Percentiles rank a stretch among this genome's conserved stretches.
Evolutionary conservation across 2,329 filamentous ascomycete species (phyloP).

Genomic region (Penicillium sp.): DNA sequence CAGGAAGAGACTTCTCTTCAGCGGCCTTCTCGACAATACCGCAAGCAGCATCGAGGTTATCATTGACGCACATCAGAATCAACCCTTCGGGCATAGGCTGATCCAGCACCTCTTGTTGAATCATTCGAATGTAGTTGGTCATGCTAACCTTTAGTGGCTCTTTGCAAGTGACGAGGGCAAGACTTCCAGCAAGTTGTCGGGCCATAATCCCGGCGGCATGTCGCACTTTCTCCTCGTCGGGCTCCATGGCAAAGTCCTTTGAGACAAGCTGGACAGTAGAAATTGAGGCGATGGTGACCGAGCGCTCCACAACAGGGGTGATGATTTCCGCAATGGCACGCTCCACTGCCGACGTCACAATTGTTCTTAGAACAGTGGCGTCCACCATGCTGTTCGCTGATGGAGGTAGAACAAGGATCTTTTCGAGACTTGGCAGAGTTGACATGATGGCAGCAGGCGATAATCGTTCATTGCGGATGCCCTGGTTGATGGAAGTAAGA

Average conservation of each 20-base stretch:
- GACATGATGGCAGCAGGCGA: conserved; percentile 76
- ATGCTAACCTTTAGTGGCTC: conserved; percentile 95
- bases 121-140: conserved; percentile 92
- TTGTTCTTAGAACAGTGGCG: conserved; percentile 64
- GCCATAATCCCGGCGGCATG: conserved; percentile 91
- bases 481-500: conserved; percentile 69
- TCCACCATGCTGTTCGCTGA: conserved; percentile 76
- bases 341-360: conserved; percentile 82
- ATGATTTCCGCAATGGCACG: conserved; percentile 95
- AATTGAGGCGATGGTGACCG: conserved; percentile 96
- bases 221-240: conserved; percentile 82
- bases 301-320: conserved; percentile 93
- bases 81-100: conserved; percentile 87
- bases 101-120: conserved; percentile 63
- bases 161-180: conserved; percentile 97
- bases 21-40: conserved; percentile 93
- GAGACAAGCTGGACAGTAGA: conserved; percentile 93
- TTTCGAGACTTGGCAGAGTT: conserved; percentile 79
- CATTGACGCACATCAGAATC: conserved; percentile 98
- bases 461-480: conserved; percentile 69
- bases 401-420: conserved; percentile 75
- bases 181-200: conserved; percentile 86
- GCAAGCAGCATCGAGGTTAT: conserved; percentile 91
- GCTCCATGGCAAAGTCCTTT: conserved; percentile 94
- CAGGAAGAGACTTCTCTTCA: conserved; percentile 85